These are phyloP conservation scores for Trichophyton schoenleinii DNA, from an alignment of 2,329 filamentous ascomycete species.

Conservation along the genomic window DNA sequence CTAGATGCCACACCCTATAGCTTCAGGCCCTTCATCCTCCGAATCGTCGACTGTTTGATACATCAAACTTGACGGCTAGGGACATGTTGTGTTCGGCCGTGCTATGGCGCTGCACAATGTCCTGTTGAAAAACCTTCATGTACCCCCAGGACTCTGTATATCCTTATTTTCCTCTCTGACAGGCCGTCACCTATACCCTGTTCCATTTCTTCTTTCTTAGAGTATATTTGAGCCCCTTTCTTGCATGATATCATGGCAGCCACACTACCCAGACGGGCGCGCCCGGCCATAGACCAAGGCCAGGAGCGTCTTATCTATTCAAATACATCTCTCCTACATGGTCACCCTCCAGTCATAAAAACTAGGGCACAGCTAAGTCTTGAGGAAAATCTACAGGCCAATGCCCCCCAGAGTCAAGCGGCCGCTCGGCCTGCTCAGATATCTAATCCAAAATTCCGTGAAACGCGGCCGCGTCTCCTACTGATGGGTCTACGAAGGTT, in stretches of 20 bases:
- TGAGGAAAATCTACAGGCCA: constrained; percentile 24
- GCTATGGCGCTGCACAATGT: not conserved
- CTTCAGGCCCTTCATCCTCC: not conserved
- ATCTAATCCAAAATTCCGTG: constrained; percentile 34
- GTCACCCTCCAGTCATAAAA: constrained; percentile 16
- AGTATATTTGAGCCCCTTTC: not conserved
- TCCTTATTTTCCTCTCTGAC: not conserved
- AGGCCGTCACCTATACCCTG: not conserved
- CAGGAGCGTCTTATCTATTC: constrained; percentile 13
- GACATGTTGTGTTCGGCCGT: not conserved
- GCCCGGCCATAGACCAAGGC: constrained; percentile 10
- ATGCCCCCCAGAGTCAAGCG: constrained; percentile 13
- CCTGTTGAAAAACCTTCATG: not conserved
- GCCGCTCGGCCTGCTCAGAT: constrained; percentile 19
- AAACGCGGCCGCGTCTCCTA: constrained; percentile 68
- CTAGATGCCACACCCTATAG: not conserved
- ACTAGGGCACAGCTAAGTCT: constrained; percentile 27
- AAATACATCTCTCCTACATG: constrained; percentile 12
- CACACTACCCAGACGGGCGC: constrained; percentile 6
- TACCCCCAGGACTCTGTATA: not conserved
- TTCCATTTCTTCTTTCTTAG: not conserved
- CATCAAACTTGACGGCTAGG: not conserved
- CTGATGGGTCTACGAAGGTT: constrained; percentile 94
- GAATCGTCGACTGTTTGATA: not conserved
- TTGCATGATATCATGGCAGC: not conserved